Evolutionary conservation across 192 early-diverging fungal species (phyloP), one percentile per base, ranked within the genome.

Genomic region (Umbelopsis ramanniana): DNA sequence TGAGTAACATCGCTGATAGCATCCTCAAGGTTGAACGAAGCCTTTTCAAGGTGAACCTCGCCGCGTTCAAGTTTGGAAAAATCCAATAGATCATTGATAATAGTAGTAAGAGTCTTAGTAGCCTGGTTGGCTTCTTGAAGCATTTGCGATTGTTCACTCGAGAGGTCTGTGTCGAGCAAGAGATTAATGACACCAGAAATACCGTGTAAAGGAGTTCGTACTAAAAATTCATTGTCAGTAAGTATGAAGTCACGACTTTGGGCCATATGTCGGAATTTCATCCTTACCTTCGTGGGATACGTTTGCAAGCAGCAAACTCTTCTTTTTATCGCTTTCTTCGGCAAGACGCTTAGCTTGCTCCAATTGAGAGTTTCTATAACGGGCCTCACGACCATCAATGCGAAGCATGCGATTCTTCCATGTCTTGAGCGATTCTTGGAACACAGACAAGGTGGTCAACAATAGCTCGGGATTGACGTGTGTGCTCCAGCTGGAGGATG

Each of bases 351-450:
- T 68, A 3, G 67, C 67, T 46, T 22, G 67, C 45, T 68, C 67
- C 67, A 68, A 33, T 17, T 68, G 67, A 21, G 23, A 24, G 21
- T 68, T 68, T 29, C 46, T 68, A 29, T 68, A 47, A 14, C 40
- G 67, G 6, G 67, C 67, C 46, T 68, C 45, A 15, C 46, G 40
- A 4, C 46, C 15, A 33, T 68, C 67, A 19, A 68, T 68, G 10
- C 45, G 21, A 24, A 68, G 40, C 67, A 68, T 68, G 24, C 46
- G 40, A 19, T 68, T 68, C 43, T 68, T 68, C 67, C 67, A 68
- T 47, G 67, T 68, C n/a, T 68, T 68, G 22, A 68, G 67, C 24
- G 67, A 68, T 37, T 68, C 67, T 23, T 48, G 45, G 14, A 68
- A 68, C 24, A 68, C 67, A 17, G 67, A 68, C 24, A 46, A 29